Evolutionary conservation across 2,329 filamentous ascomycete species (phyloP), one percentile per base, ranked within the genome.

Genomic region (Aureobasidium uvarum): DNA sequence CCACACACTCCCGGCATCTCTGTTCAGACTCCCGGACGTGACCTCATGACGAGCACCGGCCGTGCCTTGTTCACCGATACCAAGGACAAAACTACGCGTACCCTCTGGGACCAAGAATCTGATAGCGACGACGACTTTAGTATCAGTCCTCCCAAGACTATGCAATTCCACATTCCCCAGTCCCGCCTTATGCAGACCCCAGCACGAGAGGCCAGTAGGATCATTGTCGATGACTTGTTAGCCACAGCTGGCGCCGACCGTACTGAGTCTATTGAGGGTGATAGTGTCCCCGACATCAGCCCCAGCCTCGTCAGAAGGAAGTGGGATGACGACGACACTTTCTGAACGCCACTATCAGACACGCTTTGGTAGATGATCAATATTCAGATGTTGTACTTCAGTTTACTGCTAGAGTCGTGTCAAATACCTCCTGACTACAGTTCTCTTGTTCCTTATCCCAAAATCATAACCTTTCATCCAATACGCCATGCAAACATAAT

Each of bases 61-160:
- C 72, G 74, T 38, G 68, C 69, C 43, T 72, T 77, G n/a, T 74
- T 75, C 69, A 73, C 70, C 25, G 72, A 72, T 63, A 67, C 71
- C 8, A 72, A 72, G 56, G 69, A 70, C 41, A 68, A 71, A 51
- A 69, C 68, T 18, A 86, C 88, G 73, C 85, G 87, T 65, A 83
- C 81, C 28, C 69, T 78, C 20, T 95, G 92, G 88, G 89, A 51
- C 10, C 48, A 51, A 51, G 48, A 93, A 62, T 87, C 86, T 65
- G 89, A 89, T 55, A 85, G 86, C 11, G 85, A 88, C 56, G 85
- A 85, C 45, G 43, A 54, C 48, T 54, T 63, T 41, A 43, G 46
- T 54, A 66, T 82, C 50, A 96, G 91, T 72, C 95, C 95, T 33
- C 95, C 95, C 0, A 98, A 98, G 81, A 95, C 91, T 13, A 93